phyloP scores from a whole-genome alignment of 495 filamentous ascomycete genomes.

The Daldinia bambusicola region DNA sequence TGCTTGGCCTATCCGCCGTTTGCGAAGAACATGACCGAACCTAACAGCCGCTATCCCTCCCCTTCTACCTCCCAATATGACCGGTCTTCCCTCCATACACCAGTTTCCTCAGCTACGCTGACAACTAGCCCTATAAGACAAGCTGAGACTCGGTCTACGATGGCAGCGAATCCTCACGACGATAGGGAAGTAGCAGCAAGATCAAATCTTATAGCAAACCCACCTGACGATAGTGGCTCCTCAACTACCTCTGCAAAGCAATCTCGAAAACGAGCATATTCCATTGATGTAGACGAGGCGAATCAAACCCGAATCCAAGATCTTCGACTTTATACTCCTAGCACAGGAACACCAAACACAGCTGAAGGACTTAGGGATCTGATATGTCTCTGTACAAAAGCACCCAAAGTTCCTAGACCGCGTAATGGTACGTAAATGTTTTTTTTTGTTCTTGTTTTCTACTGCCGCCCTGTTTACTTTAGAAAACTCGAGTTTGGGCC shows the following conservation, averaged over 20 bases:
- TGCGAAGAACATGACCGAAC: slow-evolving; percentile 41
- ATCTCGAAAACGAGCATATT: slow-evolving; percentile 55
- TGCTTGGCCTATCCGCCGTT: slow-evolving; percentile 24
- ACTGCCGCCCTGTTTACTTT: slow-evolving; percentile 35
- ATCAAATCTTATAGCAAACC: slow-evolving; percentile 13
- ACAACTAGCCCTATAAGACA: slow-evolving; percentile 20
- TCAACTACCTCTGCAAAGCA: slow-evolving; percentile 11
- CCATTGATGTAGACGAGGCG: slow-evolving; percentile 60
- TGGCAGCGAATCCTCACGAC: slow-evolving; percentile 31
- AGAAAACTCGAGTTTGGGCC: slow-evolving; percentile 20
- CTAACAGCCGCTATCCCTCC: slow-evolving; percentile 26
- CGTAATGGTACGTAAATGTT: slow-evolving; percentile 82
- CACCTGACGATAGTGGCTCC: slow-evolving; percentile 13
- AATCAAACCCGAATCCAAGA: slow-evolving; percentile 56
- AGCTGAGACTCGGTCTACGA: slow-evolving; percentile 24
- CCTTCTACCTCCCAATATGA: slow-evolving; percentile 33
- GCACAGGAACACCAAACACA: slow-evolving; percentile 41
- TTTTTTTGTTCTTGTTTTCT: slow-evolving; percentile 21
- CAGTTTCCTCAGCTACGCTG: slow-evolving; percentile 18
- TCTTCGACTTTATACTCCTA: slow-evolving; percentile 53
- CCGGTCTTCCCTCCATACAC: slow-evolving; percentile 32
- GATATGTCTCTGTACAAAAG: slow-evolving; percentile 91
- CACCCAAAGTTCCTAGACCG: slow-evolving; percentile 91
- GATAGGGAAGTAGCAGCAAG: slow-evolving; percentile 23
- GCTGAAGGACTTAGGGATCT: slow-evolving; percentile 53